Base-by-base conservation (phyloP, 1,284 basidiomycete species). In the Meripilus lineatus region DNA sequence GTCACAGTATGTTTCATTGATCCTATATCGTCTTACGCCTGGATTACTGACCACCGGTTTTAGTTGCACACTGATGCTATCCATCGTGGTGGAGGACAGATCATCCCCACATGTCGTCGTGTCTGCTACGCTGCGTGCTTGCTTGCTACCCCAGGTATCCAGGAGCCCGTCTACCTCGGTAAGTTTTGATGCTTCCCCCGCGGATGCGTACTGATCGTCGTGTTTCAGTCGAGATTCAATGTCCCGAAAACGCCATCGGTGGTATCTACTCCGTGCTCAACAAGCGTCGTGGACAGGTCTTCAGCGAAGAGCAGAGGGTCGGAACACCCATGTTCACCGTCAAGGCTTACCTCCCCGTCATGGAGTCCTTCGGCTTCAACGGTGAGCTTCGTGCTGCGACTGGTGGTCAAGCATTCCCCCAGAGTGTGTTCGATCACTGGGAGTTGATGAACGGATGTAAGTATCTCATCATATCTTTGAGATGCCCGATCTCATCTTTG, bases 241-340 rank as follows among this genome's bases (percentile, higher is more conserved):
- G 93, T 73, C 96, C 96, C 48, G 94, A 98, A 71, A 89, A 84
- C 63, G 94, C 90, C 55, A 93, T 99, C 59, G 96, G 96, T 69
- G 96, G 96, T 78, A 94, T 99, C 74, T 99, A 99, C 86, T 77
- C 71, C 57, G 78, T 78, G 49, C 74, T 99, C 71, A 99, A 97
- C 85, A 93, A 88, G 77, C 91, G 95, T 67, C 92, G 96, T 82
- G 96, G 95, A 51, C 93, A 96, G 67, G 96, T 99, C 56, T 94
- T 95, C 81, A 89, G 85, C 57, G 91, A 99, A 71, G 95, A 99
- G 73, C 95, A 98, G 72, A 79, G 95, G 62, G 75, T 86, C 7
- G 95, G 96, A 75, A 99, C 96, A 20, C 96, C 96, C 51, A 98
- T 99, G 93, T 97, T 95, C 82, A 99, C 92, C 47, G 90, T 99